Conservation (phyloP, 169 alveolate species). For the Cryptosporidium baileyi region DNA sequence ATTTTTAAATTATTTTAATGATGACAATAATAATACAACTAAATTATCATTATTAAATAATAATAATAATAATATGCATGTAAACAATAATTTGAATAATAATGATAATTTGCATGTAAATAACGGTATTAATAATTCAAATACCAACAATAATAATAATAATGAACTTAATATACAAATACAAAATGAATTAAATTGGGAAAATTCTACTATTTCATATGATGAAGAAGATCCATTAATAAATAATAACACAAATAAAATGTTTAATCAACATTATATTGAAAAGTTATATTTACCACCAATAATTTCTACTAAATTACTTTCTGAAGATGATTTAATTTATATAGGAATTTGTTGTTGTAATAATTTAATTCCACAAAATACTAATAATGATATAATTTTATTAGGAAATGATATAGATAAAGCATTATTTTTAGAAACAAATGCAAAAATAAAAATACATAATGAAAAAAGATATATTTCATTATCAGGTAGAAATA, state of each 20-base stretch:
- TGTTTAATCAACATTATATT: neutral
- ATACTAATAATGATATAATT: neutral
- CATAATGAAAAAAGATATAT: constrained; percentile 42
- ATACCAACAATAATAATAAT: neutral
- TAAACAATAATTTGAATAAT: neutral
- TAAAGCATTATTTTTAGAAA: constrained; percentile 14
- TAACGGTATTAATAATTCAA: neutral
- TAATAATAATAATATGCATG: neutral
- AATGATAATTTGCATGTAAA: neutral
- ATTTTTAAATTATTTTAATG: neutral
- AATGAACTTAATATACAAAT: neutral
- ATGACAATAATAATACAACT: neutral
- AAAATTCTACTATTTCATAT: constrained; percentile 36
- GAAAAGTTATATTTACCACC: constrained; percentile 38
- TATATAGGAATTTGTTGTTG: constrained; percentile 41
- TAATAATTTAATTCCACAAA: neutral
- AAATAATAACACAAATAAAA: neutral
- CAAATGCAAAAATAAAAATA: constrained; percentile 39
- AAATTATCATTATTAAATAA: neutral
- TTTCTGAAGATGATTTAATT: neutral
- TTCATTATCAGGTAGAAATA: neutral
- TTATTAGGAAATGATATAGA: constrained; percentile 48
- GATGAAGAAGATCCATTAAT: constrained; percentile 66
- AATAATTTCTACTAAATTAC: neutral
- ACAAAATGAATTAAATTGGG: constrained; percentile 25